These are phyloP conservation scores for Hyphodiscus sp. DNA, from an alignment of 2,329 filamentous ascomycete genomes.

Conservation along the genomic window DNA sequence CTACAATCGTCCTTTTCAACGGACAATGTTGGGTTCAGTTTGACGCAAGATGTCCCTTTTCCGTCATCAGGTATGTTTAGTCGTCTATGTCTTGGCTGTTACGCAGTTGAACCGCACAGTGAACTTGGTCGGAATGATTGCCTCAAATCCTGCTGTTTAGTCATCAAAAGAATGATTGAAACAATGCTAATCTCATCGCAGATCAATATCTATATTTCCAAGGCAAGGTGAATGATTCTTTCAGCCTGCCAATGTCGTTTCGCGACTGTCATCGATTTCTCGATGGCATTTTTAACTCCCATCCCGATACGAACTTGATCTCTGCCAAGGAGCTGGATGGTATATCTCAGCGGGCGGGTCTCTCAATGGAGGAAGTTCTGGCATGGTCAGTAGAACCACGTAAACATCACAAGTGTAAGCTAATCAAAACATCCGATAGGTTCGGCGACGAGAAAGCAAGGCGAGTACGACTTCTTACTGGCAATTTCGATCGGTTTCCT, in stretches of 20 bases:
- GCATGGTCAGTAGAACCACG: background rate
- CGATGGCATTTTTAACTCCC: conserved; percentile 6
- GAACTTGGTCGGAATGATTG: background rate
- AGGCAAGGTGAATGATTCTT: background rate
- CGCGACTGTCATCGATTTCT: conserved; percentile 10
- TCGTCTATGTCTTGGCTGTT: too few relatives aligned
- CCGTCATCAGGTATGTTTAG: background rate
- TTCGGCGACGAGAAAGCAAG: conserved; percentile 9
- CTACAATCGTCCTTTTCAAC: background rate
- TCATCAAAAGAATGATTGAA: background rate
- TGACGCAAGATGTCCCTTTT: background rate
- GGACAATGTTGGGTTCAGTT: background rate
- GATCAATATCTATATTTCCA: conserved; percentile 13
- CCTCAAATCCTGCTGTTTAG: background rate
- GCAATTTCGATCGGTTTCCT: background rate
- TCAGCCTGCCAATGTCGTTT: conserved; percentile 9
- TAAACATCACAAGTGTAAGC: too few relatives aligned
- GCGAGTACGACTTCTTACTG: conserved; percentile 5
- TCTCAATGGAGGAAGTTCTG: conserved; percentile 11
- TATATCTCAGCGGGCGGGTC: conserved; percentile 3
- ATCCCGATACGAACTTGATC: conserved; percentile 3
- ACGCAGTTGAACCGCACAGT: too few relatives aligned
- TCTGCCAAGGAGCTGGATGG: conserved; percentile 4
- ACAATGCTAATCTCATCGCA: background rate
- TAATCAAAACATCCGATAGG: too few relatives aligned